Evolutionary conservation across 352 stramenopile species (phyloP), one percentile per base, ranked within the genome.

Genomic region (Elongisporangium anandrum): DNA sequence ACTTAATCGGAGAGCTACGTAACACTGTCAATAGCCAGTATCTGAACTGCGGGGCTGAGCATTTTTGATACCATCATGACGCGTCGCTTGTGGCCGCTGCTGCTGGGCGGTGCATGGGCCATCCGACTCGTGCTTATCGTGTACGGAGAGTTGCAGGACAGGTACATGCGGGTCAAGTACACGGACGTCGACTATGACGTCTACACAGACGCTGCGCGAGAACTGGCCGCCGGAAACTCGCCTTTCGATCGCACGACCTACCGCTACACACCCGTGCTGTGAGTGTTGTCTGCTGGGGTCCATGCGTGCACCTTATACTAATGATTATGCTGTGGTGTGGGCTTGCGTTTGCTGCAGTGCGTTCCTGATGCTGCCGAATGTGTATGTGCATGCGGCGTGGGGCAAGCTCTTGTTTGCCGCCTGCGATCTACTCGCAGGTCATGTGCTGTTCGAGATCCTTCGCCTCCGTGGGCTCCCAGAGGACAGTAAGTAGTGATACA

Each of bases 131-230:
- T 61, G 59, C 68, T 94, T 23, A 66, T 95, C 26, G 52, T 77
- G n/a, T 95, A 90, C 60, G 85, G 85, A 26, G 69, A 80, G 15
- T 66, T 90, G 50, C 87, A 96, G 64, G 87, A 96, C 59, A 64
- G 64, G 0, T 78, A 81, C 52, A 80, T 96, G 71, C 52, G 65
- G 24, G 85, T 96, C 57, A 97, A 97, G 61, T 99, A 99, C 72
- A 99, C 98, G 16, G 98, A 99, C 62, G 92, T 99, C 41, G 98
- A 99, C 78, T 99, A 99, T 75, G 82, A 98, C 50, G 97, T 99
- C 20, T 99, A 99, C 79, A 97, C 89, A 22, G 98, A 99, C 77
- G 97, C 96, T 5, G 96, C 97, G 17, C 70, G 81, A 20, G 86
- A 98, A 64, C 75, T 99, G 45, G 77, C 82, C 19, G 54, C 78